Evolutionary conservation across 169 alveolate species (phyloP), one percentile per base, ranked within the genome.

Genomic region (Plasmodium gonderi): DNA sequence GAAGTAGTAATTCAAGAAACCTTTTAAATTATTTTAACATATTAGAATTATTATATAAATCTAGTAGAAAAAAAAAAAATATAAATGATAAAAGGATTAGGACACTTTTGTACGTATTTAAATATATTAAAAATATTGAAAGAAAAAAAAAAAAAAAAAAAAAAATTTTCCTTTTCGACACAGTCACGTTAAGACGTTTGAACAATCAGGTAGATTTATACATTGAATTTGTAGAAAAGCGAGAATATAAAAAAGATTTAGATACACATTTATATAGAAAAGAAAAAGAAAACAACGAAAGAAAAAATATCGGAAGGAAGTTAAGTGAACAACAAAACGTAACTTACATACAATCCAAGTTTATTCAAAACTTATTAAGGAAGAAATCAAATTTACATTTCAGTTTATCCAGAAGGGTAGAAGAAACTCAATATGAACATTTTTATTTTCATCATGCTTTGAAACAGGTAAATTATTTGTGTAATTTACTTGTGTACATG

Each of bases 191-290:
- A 67, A 60, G 38, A 14, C 77, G 79, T 1, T 36, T 85, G 20
- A 85, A 85, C 36, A 74, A 38, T n/a, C 92, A 85, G 47, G 92
- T 85, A 3, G 92, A 85, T 65, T 45, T 75, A 7, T 85, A 85
- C 31, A 85, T 85, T 4, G 89, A 85, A 1, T 85, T 74, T 74
- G 67, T 85, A 0, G 42, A 74, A 29, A 85, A 65, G 45, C 38
- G 92, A 31, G 72, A 90, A 49, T 90, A 90, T 42, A 90, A 69
- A 31, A 60, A 69, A 12, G 91, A 90, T 47, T n/a, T 90, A 7
- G 29, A 9, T 42, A 9, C 42, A 0, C 75, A 65, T 3, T 65
- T 90, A 38, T n/a, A 65, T 3, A 45, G 69, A 65, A 17, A 51
- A 33, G 60, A 45, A 44, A 23, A 17, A 5, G 40, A 5, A 44